Conservation (phyloP, 495 filamentous ascomycete species). For the Thermothielavioides terrestris region DNA sequence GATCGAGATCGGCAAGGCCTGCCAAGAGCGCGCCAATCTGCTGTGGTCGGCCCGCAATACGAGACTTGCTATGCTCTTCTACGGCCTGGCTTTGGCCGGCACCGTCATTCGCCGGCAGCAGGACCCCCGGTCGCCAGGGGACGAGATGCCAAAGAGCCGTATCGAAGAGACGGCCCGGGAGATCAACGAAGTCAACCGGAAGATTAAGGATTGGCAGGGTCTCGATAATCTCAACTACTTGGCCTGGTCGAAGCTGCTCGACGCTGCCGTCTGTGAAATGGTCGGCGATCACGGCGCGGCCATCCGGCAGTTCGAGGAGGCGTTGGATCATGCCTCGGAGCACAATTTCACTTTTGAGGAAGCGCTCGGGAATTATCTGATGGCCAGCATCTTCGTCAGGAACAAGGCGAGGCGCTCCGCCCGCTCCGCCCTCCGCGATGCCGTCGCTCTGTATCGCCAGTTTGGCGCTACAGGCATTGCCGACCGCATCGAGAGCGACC, state of each 20-base stretch:
- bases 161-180: constrained; percentile 47
- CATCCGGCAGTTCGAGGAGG: constrained; percentile 61
- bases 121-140: constrained; percentile 41
- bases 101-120: constrained; percentile 51
- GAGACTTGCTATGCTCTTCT: constrained; percentile 56
- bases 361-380: constrained; percentile 67
- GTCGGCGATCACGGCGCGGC: constrained; percentile 51
- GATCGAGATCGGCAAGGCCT: constrained; percentile 55
- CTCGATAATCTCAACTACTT: constrained; percentile 73
- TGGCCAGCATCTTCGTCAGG: constrained; percentile 66
- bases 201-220: constrained; percentile 58
- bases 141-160: constrained; percentile 42
- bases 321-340: constrained; percentile 70
- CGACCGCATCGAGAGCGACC: constrained; percentile 58
- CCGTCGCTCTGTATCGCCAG: constrained; percentile 63
- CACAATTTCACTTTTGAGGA: constrained; percentile 73
- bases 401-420: constrained; percentile 65
- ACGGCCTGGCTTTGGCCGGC: constrained; percentile 59
- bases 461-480: constrained; percentile 70
- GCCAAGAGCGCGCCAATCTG: constrained; percentile 47
- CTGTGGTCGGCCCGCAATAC: constrained; percentile 67
- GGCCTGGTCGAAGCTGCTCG: constrained; percentile 64
- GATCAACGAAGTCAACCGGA: constrained; percentile 46
- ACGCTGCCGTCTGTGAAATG: constrained; percentile 64
- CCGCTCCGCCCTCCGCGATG: constrained; percentile 60